Conservation (phyloP, 202 grass and related monocot species). For the Zoysia matrella region DNA sequence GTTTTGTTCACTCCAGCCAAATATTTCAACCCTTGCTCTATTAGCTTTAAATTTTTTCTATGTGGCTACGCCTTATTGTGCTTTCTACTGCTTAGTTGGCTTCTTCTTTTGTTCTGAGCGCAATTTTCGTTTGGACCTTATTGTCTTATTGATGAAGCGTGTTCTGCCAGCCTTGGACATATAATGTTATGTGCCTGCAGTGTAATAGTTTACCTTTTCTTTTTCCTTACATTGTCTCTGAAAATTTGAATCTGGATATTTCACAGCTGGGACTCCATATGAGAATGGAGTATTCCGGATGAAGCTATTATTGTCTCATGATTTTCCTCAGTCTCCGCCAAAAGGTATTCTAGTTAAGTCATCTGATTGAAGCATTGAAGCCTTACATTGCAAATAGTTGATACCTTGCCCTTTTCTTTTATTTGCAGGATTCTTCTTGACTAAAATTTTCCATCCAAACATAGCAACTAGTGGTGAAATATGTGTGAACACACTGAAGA, state of each 20-base stretch:
- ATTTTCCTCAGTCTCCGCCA: conserved; percentile 86
- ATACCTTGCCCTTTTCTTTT: background rate
- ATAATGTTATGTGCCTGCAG: background rate
- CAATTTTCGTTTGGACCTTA: background rate
- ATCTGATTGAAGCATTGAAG: conserved; percentile 5
- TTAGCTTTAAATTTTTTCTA: conserved; percentile 8
- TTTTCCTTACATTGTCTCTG: background rate
- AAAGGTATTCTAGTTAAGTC: conserved; percentile 59
- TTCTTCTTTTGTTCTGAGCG: background rate
- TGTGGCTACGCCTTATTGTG: background rate
- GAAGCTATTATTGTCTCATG: conserved; percentile 78
- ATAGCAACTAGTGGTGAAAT: conserved; percentile 94
- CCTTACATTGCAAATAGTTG: conserved; percentile 16
- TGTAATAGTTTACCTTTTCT: background rate
- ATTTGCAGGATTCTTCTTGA: conserved; percentile 76
- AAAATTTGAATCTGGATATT: conserved; percentile 8
- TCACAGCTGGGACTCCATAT: conserved; percentile 93
- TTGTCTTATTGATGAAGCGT: background rate
- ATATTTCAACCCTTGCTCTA: background rate
- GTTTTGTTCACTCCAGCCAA: conserved; percentile 8
- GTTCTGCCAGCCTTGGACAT: background rate
- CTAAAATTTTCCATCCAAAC: conserved; percentile 95
- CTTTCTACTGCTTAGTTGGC: background rate
- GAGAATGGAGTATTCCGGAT: conserved; percentile 88
- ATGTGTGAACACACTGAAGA: conserved; percentile 97